Percentiles rank a stretch among this genome's conserved stretches.
These are phyloP conservation scores for Candolleomyces eurysporus DNA, from an alignment of 768 basidiomycete genomes.

Conservation along the genomic window DNA sequence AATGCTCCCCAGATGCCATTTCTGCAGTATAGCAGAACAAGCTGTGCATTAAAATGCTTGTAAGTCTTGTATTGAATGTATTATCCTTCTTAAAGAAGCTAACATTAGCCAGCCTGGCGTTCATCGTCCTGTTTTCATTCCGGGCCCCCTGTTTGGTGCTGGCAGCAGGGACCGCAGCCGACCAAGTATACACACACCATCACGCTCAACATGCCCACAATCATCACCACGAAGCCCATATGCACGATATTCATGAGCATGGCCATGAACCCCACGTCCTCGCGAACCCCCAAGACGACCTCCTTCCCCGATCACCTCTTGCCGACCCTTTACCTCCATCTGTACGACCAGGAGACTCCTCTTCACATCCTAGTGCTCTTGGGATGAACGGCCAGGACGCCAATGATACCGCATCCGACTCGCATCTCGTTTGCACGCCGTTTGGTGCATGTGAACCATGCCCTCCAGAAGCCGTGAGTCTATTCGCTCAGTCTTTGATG, in stretches of 20 bases:
- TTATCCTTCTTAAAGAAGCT: neutral
- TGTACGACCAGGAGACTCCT: constrained; percentile 1
- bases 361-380: neutral
- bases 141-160: neutral
- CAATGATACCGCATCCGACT: neutral
- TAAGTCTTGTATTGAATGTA: neutral
- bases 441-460: constrained; percentile 63
- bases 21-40: neutral
- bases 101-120: constrained; percentile 3
- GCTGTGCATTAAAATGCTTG: neutral
- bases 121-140: constrained; percentile 10
- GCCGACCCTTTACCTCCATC: neutral
- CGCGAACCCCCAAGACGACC: neutral
- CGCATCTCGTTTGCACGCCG: constrained; percentile 45
- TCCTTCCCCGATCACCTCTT: neutral
- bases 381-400: neutral
- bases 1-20: constrained; percentile 8
- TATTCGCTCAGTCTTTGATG: constrained; percentile 1
- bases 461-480: constrained; percentile 59
- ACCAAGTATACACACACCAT: neutral
- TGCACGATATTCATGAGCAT: neutral
- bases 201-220: neutral
- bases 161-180: neutral
- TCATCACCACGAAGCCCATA: neutral
- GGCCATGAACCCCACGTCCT: neutral